phyloP scores from a whole-genome alignment of 1,284 basidiomycete species.

The Pterulicium gracile region DNA sequence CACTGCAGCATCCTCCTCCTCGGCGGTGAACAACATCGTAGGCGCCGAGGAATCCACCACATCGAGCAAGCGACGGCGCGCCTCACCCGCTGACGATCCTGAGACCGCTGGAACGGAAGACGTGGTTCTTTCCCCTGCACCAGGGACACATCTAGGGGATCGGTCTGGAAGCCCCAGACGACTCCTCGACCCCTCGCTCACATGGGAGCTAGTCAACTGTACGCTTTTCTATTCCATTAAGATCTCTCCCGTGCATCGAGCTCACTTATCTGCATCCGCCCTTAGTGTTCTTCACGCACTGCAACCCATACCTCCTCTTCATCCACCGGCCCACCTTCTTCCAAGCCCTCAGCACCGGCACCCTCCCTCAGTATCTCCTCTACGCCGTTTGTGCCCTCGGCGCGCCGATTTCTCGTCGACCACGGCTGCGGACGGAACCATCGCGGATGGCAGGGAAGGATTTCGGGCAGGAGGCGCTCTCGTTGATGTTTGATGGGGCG shows the following conservation, averaged over 20 bases:
- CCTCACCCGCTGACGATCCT: constrained; percentile 21
- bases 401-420: constrained; percentile 59
- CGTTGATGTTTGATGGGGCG: constrained; percentile 57
- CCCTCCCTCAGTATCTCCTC: constrained; percentile 56
- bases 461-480: constrained; percentile 59
- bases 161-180: not conserved
- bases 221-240: constrained; percentile 21
- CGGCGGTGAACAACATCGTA: constrained; percentile 5
- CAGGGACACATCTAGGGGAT: not conserved
- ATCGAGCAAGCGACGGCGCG: constrained; percentile 22
- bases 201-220: constrained; percentile 67
- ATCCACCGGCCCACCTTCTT: constrained; percentile 70
- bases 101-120: constrained; percentile 20
- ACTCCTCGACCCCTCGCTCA: constrained; percentile 52
- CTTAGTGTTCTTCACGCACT: constrained; percentile 76
- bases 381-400: constrained; percentile 66
- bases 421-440: constrained; percentile 43
- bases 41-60: constrained; percentile 28
- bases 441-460: constrained; percentile 56
- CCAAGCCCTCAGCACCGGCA: constrained; percentile 46
- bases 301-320: constrained; percentile 61
- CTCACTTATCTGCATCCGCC: constrained; percentile 9
- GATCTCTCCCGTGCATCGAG: constrained; percentile 6
- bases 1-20: not conserved
- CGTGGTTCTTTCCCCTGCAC: not conserved